A percentile compares a stretch with the other conserved stretches of the same genome.
Evolutionary conservation across 768 basidiomycete genomes (phyloP).

Genomic region (Phylloporus scabripes): DNA sequence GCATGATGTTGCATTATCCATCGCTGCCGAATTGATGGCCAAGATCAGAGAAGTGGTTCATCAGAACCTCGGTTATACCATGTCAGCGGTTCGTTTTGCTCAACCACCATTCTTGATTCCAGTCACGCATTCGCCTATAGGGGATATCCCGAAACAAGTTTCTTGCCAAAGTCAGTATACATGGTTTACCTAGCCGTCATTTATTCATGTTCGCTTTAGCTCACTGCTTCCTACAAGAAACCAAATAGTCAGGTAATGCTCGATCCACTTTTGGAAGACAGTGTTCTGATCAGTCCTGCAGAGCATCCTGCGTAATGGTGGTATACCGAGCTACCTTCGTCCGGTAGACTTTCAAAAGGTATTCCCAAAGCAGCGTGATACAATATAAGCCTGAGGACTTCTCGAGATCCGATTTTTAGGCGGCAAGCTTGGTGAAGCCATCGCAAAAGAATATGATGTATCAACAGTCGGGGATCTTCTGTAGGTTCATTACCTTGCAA

Average conservation of each 20-base stretch:
- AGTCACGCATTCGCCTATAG: conserved; percentile 32
- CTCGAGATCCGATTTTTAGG: conserved; percentile 86
- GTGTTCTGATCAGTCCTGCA: conserved; percentile 28
- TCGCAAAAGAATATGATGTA: conserved; percentile 84
- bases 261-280: neutral
- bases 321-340: conserved; percentile 77
- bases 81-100: conserved; percentile 65
- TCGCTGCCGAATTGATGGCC: conserved; percentile 85
- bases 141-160: conserved; percentile 93
- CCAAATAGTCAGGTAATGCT: conserved; percentile 70
- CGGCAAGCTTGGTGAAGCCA: conserved; percentile 85
- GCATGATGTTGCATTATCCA: conserved; percentile 88
- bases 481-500: conserved; percentile 41
- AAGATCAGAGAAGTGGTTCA: conserved; percentile 64
- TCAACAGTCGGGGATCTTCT: conserved; percentile 87
- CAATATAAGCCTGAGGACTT: conserved; percentile 1
- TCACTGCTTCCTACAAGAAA: conserved; percentile 89
- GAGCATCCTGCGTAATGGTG: conserved; percentile 79
- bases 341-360: conserved; percentile 90
- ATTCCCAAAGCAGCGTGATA: conserved; percentile 2
- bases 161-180: conserved; percentile 70
- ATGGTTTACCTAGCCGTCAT: neutral
- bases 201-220: conserved; percentile 35
- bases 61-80: conserved; percentile 81
- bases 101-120: neutral